Conservation (phyloP, 2,329 filamentous ascomycete species). For the Fusarium oligoseptatum region DNA sequence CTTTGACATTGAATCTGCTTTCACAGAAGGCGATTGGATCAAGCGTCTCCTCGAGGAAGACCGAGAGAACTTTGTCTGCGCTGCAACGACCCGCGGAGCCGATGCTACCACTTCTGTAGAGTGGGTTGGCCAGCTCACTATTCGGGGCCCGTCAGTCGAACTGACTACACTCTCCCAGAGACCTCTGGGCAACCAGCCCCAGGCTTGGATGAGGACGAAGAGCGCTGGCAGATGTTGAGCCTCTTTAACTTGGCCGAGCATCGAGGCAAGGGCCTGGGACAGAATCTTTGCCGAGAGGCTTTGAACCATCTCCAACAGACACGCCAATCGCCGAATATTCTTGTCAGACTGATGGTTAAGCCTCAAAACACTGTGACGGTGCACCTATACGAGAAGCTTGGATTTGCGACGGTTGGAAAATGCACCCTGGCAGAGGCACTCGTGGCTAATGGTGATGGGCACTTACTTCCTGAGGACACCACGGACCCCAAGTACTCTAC, state of each 20-base stretch:
- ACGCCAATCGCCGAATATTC: background rate
- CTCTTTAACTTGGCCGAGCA: background rate
- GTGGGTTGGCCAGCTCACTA: conserved; percentile 2
- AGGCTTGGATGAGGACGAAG: background rate
- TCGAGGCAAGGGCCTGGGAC: background rate
- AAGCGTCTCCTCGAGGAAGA: background rate
- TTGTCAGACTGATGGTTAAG: conserved; percentile 3
- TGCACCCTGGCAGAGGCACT: background rate
- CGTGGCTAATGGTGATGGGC: background rate
- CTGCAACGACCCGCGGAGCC: background rate
- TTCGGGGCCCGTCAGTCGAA: background rate
- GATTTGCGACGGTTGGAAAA: background rate
- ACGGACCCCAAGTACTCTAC: background rate
- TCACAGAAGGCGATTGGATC: background rate
- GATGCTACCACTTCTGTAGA: background rate
- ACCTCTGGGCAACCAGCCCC: background rate
- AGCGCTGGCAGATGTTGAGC: conserved; percentile 1
- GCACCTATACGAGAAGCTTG: background rate
- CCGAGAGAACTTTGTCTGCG: conserved; percentile 3
- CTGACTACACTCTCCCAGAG: background rate
- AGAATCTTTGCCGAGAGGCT: background rate
- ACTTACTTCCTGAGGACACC: background rate
- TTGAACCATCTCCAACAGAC: background rate
- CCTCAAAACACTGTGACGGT: conserved; percentile 1
- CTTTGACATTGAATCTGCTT: background rate